Evolutionary conservation across 805 yeast species (phyloP).

Genomic region (Brettanomyces sp.): DNA sequence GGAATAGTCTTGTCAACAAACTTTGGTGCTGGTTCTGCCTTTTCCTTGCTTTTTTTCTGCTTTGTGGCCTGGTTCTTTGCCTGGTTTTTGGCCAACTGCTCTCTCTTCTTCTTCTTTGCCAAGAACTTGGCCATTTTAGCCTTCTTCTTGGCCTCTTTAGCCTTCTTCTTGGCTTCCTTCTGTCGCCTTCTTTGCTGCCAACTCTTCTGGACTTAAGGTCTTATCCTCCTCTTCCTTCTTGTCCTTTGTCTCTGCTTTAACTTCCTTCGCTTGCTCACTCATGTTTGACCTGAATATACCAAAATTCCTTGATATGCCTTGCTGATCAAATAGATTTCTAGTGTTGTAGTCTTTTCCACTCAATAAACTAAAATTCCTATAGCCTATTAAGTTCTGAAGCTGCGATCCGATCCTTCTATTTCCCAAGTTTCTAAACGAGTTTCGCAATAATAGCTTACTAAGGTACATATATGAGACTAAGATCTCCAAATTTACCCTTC

Average conservation of each 20-base stretch:
- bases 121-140: conserved; percentile 53
- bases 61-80: conserved; percentile 27
- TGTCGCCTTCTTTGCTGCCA: conserved; percentile 38
- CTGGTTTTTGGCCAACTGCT: conserved; percentile 41
- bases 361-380: no score
- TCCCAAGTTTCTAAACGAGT: no score
- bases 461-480: no score
- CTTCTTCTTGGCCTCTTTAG: conserved; percentile 52
- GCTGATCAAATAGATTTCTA: neutral
- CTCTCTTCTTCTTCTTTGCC: conserved; percentile 73
- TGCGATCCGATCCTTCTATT: no score
- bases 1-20: conserved; percentile 74
- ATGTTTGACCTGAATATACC: neutral
- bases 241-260: conserved; percentile 11
- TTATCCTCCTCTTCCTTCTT: conserved; percentile 10
- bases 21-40: conserved; percentile 73
- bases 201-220: conserved; percentile 30
- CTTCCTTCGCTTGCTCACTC: neutral
- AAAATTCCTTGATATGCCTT: neutral
- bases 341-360: no score
- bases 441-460: no score
- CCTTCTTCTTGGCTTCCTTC: conserved; percentile 53
- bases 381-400: no score
- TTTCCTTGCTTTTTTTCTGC: conserved; percentile 57
- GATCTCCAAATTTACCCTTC: no score